Conservation (phyloP, 2,329 filamentous ascomycete genomes). For the Talaromyces sp. region DNA sequence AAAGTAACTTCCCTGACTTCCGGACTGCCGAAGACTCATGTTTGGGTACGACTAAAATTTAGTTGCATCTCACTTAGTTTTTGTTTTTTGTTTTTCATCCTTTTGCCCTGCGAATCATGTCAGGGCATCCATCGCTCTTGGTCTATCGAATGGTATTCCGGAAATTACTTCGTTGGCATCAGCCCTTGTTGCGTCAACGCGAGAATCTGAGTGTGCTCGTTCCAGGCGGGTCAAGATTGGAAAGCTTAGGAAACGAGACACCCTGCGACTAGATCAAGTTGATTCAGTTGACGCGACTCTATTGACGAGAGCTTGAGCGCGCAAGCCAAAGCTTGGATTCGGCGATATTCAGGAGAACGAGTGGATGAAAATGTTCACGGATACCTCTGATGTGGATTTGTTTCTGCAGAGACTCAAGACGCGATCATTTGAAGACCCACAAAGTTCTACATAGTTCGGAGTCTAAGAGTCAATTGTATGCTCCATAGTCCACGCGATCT, state of each 20-base stretch:
- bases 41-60: background rate
- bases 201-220: background rate
- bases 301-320: background rate
- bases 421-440: background rate
- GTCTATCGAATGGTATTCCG: background rate
- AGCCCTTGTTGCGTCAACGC: background rate
- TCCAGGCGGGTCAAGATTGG: background rate
- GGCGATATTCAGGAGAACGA: constrained; percentile 1
- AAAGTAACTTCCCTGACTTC: background rate
- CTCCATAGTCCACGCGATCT: background rate
- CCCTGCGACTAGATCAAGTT: background rate
- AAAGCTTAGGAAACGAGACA: background rate
- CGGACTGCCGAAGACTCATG: background rate
- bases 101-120: background rate
- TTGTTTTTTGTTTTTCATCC: background rate
- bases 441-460: background rate
- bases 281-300: background rate
- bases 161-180: background rate
- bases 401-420: background rate
- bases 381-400: background rate
- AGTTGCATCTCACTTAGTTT: background rate
- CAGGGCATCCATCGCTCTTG: too few species aligned
- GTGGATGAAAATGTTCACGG: background rate
- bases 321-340: background rate
- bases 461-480: background rate